A percentile compares a stretch with the other conserved stretches of the same genome.
These are phyloP conservation scores for Sarocladium brachiariae DNA, from an alignment of 2,329 filamentous ascomycete species.

Conservation along the genomic window DNA sequence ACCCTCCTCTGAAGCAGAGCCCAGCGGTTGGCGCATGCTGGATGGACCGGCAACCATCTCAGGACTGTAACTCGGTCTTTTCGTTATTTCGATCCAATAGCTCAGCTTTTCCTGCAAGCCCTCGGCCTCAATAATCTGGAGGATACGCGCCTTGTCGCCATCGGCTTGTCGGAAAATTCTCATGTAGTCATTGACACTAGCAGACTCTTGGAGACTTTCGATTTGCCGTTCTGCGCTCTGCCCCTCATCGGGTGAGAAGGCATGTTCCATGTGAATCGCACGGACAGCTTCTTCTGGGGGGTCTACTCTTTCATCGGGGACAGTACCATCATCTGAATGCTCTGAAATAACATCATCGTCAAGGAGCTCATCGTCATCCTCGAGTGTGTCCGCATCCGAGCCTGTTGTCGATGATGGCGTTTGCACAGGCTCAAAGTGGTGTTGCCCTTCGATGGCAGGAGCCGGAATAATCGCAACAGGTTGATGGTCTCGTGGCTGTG, in stretches of 20 bases:
- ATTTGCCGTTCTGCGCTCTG: background rate
- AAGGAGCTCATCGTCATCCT: slow-evolving; percentile 19
- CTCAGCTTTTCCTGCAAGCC: slow-evolving; percentile 48
- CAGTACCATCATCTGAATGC: background rate
- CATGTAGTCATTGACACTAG: slow-evolving; percentile 30
- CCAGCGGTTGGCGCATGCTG: slow-evolving; percentile 15
- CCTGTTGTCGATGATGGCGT: slow-evolving; percentile 1
- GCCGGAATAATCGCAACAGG: background rate
- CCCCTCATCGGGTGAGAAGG: background rate
- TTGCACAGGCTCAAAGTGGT: slow-evolving; percentile 1
- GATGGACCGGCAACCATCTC: background rate
- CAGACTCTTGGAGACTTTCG: slow-evolving; percentile 1
- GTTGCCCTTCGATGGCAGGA: background rate
- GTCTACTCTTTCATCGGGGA: background rate
- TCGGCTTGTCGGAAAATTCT: slow-evolving; percentile 53
- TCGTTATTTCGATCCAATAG: slow-evolving; percentile 3
- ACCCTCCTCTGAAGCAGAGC: slow-evolving; percentile 18
- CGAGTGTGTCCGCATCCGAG: slow-evolving; percentile 4
- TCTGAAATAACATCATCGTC: slow-evolving; percentile 10
- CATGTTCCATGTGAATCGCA: too few relatives aligned
- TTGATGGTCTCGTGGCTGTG: background rate
- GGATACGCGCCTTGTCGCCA: slow-evolving; percentile 51
- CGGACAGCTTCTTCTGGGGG: too few relatives aligned
- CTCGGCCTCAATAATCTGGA: slow-evolving; percentile 56
- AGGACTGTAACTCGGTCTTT: background rate